A percentile compares a stretch with the other conserved stretches of the same genome.
phyloP scores from a whole-genome alignment of 805 yeast species.

The Candida glaebosa region DNA sequence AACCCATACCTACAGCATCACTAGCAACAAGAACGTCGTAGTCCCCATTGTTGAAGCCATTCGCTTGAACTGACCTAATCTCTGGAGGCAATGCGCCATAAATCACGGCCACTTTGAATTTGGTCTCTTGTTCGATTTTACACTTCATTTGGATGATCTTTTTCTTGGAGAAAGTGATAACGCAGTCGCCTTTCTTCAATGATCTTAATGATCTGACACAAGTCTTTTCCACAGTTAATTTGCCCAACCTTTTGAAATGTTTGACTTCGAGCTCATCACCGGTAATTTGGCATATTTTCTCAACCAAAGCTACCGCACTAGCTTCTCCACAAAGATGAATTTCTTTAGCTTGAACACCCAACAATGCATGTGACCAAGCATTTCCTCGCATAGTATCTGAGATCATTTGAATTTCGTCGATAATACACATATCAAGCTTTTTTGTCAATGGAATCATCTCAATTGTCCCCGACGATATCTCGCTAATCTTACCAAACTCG shows the following conservation, averaged over 20 bases:
- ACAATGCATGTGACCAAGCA: constrained; percentile 90
- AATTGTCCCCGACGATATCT: constrained; percentile 80
- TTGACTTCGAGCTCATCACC: constrained; percentile 80
- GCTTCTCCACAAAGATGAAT: constrained; percentile 94
- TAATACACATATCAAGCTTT: constrained; percentile 79
- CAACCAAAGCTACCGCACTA: constrained; percentile 68
- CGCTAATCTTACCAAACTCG: constrained; percentile 67
- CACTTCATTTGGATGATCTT: constrained; percentile 67
- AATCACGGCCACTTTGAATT: constrained; percentile 75
- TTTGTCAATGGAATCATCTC: constrained; percentile 81
- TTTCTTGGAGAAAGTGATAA: constrained; percentile 80
- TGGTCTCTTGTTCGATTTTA: constrained; percentile 60
- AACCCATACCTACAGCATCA: constrained; percentile 98
- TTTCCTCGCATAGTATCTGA: constrained; percentile 76
- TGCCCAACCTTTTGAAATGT: constrained; percentile 71
- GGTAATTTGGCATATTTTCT: constrained; percentile 56
- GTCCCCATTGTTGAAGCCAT: constrained; percentile 70
- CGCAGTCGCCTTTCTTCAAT: constrained; percentile 75
- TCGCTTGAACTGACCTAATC: constrained; percentile 81
- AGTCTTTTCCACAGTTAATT: constrained; percentile 50
- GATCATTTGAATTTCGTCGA: constrained; percentile 97
- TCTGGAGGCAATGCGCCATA: constrained; percentile 98
- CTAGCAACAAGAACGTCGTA: constrained; percentile 88
- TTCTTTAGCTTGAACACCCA: constrained; percentile 83
- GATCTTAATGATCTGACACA: constrained; percentile 31